Evolutionary conservation across 2,329 filamentous ascomycete genomes (phyloP).

Genomic region (Graphilbum sp.): DNA sequence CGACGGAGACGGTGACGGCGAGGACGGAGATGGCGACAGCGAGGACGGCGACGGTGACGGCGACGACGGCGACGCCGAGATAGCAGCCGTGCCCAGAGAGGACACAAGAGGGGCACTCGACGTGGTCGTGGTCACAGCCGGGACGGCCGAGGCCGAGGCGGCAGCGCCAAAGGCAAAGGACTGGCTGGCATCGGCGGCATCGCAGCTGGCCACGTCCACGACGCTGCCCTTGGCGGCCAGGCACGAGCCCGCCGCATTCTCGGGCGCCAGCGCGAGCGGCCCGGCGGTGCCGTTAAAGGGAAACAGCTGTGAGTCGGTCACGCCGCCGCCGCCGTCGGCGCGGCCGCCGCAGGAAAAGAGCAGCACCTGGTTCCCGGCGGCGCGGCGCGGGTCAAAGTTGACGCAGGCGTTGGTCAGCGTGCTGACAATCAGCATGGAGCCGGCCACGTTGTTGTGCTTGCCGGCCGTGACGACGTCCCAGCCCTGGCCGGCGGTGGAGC

Average conservation of each 20-base stretch:
- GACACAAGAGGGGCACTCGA: too few species aligned
- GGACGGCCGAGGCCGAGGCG: neutral
- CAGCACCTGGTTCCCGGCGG: constrained; percentile 32
- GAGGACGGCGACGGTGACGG: too few species aligned
- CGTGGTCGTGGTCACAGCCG: neutral
- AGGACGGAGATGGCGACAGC: too few species aligned
- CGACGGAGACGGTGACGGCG: neutral
- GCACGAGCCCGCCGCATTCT: constrained; percentile 29
- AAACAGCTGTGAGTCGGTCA: constrained; percentile 36
- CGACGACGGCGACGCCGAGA: too few species aligned
- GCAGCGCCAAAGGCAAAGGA: constrained; percentile 19
- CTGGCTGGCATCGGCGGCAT: constrained; percentile 22
- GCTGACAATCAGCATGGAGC: constrained; percentile 35
- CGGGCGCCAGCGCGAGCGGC: constrained; percentile 26
- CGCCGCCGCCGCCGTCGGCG: constrained; percentile 34
- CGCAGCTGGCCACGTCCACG: constrained; percentile 27
- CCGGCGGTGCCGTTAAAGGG: constrained; percentile 24
- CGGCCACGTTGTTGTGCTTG: constrained; percentile 30
- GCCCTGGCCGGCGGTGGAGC: constrained; percentile 23
- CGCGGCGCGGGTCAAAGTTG: constrained; percentile 37
- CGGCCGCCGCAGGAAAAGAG: constrained; percentile 43
- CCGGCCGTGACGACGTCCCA: constrained; percentile 33
- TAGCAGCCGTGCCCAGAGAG: too few species aligned
- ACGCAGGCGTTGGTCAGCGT: constrained; percentile 40
- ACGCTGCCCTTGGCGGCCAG: constrained; percentile 25